Percentiles rank a stretch among this genome's conserved stretches.
Conservation (phyloP, 257 asterid species). For the Salvia hispanica region DNA sequence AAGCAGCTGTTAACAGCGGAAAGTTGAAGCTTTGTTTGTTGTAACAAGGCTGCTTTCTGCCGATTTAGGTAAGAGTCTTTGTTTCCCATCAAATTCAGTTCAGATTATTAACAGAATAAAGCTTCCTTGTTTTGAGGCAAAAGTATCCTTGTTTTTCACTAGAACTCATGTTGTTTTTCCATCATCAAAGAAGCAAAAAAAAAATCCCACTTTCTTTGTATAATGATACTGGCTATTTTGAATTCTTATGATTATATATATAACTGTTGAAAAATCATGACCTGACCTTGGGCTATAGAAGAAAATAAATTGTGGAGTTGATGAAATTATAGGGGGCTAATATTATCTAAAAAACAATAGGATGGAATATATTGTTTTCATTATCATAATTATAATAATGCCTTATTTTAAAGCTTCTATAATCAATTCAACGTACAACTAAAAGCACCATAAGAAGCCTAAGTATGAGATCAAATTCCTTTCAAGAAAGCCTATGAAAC, state of each 20-base stretch:
- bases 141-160: neutral
- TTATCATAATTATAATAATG: too few relatives aligned
- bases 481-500: neutral
- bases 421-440: neutral
- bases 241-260: neutral
- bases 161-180: slow-evolving; percentile 4
- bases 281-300: too few relatives aligned
- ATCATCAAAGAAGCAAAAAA: neutral
- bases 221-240: neutral
- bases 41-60: slow-evolving; percentile 4
- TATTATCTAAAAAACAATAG: too few relatives aligned
- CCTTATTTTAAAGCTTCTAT: slow-evolving; percentile 9
- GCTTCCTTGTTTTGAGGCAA: neutral
- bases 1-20: slow-evolving; percentile 9
- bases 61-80: neutral
- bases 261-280: neutral
- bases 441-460: neutral
- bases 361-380: too few relatives aligned
- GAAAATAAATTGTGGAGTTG: too few relatives aligned
- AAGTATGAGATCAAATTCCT: slow-evolving; percentile 2
- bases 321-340: too few relatives aligned
- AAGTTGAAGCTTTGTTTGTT: neutral
- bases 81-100: neutral
- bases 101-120: slow-evolving; percentile 5
- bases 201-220: neutral